These are phyloP conservation scores for Taxillus chinensis DNA, from an alignment of 164 flowering plant species.

Conservation along the genomic window DNA sequence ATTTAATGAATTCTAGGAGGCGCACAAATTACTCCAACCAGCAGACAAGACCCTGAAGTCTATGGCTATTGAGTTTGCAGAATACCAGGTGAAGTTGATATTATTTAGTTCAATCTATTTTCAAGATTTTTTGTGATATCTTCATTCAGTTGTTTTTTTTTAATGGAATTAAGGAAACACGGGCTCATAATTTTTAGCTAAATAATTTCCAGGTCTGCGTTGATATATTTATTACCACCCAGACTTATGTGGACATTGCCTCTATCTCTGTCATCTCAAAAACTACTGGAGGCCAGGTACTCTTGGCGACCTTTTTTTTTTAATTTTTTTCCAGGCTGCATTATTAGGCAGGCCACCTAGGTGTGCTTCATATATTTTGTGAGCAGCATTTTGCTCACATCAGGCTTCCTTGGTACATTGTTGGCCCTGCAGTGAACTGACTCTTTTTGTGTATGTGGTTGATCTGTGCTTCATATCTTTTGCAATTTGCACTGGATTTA, in stretches of 20 bases:
- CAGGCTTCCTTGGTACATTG: too few species aligned
- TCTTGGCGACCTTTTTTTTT: background rate
- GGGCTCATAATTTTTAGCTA: background rate
- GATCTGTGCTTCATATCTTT: too few species aligned
- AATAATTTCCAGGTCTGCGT: constrained; percentile 69
- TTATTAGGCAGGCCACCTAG: background rate
- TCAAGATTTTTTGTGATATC: background rate
- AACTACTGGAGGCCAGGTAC: constrained; percentile 98
- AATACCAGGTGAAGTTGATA: constrained; percentile 61
- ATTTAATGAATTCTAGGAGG: constrained; percentile 44
- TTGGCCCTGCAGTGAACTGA: too few species aligned
- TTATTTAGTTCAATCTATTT: background rate
- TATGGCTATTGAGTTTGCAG: constrained; percentile 97
- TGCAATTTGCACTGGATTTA: too few species aligned
- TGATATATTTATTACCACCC: constrained; percentile 80
- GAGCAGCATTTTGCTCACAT: too few species aligned
- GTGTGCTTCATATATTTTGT: too few species aligned
- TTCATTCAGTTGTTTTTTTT: background rate
- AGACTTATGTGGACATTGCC: constrained; percentile 83
- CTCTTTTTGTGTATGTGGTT: too few species aligned
- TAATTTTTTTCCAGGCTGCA: constrained; percentile 2
- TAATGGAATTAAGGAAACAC: background rate
- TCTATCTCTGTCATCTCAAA: constrained; percentile 88
- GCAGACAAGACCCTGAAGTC: constrained; percentile 80
- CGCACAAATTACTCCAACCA: constrained; percentile 87